Base-by-base conservation (phyloP, 2,329 filamentous ascomycete species). In the Claviceps sp. region DNA sequence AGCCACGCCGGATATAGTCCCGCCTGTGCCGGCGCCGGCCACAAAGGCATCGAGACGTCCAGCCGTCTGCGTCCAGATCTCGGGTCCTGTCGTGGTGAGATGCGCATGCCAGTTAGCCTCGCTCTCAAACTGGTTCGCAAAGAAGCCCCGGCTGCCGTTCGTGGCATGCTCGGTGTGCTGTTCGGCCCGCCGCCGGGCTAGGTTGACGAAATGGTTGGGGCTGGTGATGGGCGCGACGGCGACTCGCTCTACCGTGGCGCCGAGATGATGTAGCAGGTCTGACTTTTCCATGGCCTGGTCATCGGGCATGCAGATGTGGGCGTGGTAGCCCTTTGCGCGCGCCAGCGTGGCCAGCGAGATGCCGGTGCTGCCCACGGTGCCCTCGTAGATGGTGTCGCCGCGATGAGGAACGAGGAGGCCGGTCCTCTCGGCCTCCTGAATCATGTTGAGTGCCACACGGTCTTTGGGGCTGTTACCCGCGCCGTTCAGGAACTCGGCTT, bases 251-350 rank as follows among this genome's bases (percentile, higher is more conserved):
- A 98, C 91, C n/a, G 81, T 80, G 43, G 93, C 93, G 60, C 93
- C 93, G 11, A 98, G 81, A 64, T 93, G 91, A 58, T 85, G 78
- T 45, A 98, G 81, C 42, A 98, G 78, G 61, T 91, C 84, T 5
- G 86, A 88, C 69, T 98, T 98, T 67, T 98, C 93, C 52, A 75
- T 72, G 52, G 85, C 82, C 72, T 94, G 86, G 71, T 98, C 93
- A 64, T 88, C 83, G 47, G 93, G 91, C 89, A 98, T 97, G 73
- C 89, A 96, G 58, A 98, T 97, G 68, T 97, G 87, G 36, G 89
- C 89, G 58, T 84, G 79, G 71, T 97, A 97, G 37, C 93, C 93
- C 66, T 83, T 79, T 22, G 93, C 90, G 59, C 90, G 79, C 48
- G 89, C 90, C 49, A 98, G 80, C 0, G 87, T 87, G 2, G 93